phyloP scores from a whole-genome alignment of 2,329 filamentous ascomycete genomes.

The Colletotrichum tropicale region DNA sequence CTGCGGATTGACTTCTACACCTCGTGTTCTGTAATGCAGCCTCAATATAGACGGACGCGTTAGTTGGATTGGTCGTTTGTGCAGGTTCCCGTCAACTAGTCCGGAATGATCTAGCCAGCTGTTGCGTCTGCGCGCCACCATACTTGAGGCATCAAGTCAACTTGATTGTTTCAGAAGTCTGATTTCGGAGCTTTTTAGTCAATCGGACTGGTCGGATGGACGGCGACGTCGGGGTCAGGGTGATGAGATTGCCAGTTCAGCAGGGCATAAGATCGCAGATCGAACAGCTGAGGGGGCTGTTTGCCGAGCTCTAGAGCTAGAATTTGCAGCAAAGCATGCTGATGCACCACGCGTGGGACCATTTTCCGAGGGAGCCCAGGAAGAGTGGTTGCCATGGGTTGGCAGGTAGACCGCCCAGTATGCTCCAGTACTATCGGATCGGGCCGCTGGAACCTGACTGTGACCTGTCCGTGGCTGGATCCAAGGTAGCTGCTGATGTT shows the following conservation, averaged over 20 bases:
- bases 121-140: constrained; percentile 11
- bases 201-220: background rate
- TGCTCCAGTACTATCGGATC: constrained; percentile 27
- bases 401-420: constrained; percentile 6
- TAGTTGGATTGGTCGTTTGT: constrained; percentile 33
- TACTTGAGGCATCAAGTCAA: background rate
- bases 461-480: background rate
- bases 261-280: constrained; percentile 20
- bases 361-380: background rate
- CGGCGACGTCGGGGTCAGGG: background rate
- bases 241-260: background rate
- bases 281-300: constrained; percentile 13
- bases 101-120: constrained; percentile 28
- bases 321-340: background rate
- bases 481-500: background rate
- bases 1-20: constrained; percentile 5
- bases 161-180: constrained; percentile 32
- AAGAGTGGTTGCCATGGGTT: background rate
- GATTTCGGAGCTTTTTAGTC: constrained; percentile 11
- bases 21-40: constrained; percentile 32
- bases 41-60: constrained; percentile 30
- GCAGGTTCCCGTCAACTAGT: constrained; percentile 40
- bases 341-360: background rate
- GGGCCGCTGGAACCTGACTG: constrained; percentile 26
- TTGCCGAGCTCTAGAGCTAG: background rate